phyloP scores from a whole-genome alignment of 2,329 filamentous ascomycete genomes.

The Epicoccum sorghinum region DNA sequence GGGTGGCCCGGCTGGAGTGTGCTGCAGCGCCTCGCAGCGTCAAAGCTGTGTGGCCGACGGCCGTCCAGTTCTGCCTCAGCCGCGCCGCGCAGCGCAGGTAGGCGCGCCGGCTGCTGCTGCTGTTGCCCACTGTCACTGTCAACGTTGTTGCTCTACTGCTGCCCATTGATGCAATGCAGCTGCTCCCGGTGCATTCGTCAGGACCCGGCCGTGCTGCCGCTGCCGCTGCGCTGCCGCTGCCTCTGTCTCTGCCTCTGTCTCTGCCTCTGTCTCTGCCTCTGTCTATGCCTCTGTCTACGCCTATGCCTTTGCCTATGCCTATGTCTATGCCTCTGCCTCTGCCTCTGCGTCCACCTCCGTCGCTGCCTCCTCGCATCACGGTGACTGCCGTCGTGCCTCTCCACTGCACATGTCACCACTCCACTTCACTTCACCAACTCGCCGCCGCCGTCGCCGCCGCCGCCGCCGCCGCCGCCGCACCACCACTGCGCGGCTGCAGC shows the following conservation, averaged over 20 bases:
- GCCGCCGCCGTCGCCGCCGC: too few species aligned
- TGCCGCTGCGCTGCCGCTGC: too few species aligned
- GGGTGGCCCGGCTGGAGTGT: not conserved
- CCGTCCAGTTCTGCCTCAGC: constrained; percentile 32
- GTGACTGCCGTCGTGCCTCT: not conserved
- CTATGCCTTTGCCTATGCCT: too few species aligned
- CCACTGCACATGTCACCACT: not conserved
- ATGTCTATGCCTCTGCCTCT: too few species aligned
- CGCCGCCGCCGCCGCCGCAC: not conserved
- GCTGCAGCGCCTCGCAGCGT: constrained; percentile 1
- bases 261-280: too few species aligned
- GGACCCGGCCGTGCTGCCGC: too few species aligned
- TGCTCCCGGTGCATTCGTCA: too few species aligned
- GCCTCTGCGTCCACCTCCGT: not conserved
- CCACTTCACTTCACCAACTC: not conserved
- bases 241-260: too few species aligned
- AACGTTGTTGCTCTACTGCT: too few species aligned
- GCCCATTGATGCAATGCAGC: too few species aligned
- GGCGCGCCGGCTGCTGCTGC: constrained; percentile 12
- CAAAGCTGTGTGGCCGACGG: constrained; percentile 2
- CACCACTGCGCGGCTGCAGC: not conserved
- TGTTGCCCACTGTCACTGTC: not conserved
- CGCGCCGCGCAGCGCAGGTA: constrained; percentile 35
- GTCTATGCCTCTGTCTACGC: too few species aligned
- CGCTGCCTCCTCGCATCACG: not conserved